phyloP scores from a whole-genome alignment of 2,329 filamentous ascomycete genomes.

The Lasiodiplodia sp. region DNA sequence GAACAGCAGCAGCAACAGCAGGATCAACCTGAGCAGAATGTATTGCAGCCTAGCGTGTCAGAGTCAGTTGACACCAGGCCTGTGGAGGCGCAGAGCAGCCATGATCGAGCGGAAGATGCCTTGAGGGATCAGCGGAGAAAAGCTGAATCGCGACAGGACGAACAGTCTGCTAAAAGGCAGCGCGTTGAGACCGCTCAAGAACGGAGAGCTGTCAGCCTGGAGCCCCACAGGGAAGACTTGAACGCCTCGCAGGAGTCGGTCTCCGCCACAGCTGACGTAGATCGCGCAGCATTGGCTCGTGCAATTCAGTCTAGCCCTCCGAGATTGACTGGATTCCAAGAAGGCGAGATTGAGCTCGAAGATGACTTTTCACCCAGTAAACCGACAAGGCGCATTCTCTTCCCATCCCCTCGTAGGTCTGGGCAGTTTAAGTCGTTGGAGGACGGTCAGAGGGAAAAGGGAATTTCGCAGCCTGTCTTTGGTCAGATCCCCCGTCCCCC shows the following conservation, averaged over 20 bases:
- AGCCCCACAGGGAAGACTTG: not conserved
- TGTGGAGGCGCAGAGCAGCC: not conserved
- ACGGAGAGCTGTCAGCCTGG: constrained; percentile 24
- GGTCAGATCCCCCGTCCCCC: constrained; percentile 31
- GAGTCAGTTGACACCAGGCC: not conserved
- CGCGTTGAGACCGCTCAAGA: not conserved
- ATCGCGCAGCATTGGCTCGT: constrained; percentile 53
- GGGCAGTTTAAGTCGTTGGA: constrained; percentile 68
- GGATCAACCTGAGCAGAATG: not conserved
- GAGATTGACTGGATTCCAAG: constrained; percentile 56
- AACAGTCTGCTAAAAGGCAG: constrained; percentile 44
- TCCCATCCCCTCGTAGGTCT: constrained; percentile 76
- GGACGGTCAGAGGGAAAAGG: constrained; percentile 14
- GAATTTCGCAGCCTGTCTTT: constrained; percentile 42
- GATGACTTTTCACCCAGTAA: constrained; percentile 60
- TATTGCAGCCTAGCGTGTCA: not conserved
- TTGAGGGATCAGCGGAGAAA: constrained; percentile 39
- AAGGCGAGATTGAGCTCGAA: constrained; percentile 58
- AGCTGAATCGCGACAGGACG: constrained; percentile 42
- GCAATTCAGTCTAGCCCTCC: constrained; percentile 69
- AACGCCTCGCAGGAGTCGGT: not conserved
- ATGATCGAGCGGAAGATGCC: not conserved
- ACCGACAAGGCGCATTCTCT: constrained; percentile 74
- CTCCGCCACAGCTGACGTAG: constrained; percentile 34
- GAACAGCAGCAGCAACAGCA: constrained; percentile 11